A percentile compares a stretch with the other conserved stretches of the same genome.
phyloP scores from a whole-genome alignment of 352 stramenopile genomes.

The Hyaloperonospora arabidopsidis region DNA sequence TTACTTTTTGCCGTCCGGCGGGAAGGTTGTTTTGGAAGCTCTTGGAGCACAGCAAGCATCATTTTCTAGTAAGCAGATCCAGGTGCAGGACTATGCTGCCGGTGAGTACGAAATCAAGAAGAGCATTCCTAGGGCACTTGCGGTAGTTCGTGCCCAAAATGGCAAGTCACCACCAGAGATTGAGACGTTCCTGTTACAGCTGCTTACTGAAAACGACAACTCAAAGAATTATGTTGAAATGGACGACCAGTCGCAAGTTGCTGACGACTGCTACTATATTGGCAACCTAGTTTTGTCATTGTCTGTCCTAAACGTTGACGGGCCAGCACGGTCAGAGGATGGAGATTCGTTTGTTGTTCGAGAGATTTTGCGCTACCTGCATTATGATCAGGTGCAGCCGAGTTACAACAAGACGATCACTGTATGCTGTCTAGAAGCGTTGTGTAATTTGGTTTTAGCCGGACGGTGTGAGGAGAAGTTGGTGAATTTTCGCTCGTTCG shows the following conservation, averaged over 20 bases:
- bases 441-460: slow-evolving; percentile 71
- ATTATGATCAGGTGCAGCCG: slow-evolving; percentile 80
- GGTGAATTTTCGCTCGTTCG: slow-evolving; percentile 66
- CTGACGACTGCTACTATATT: slow-evolving; percentile 82
- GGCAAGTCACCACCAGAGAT: slow-evolving; percentile 73
- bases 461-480: slow-evolving; percentile 59
- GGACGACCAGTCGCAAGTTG: slow-evolving; percentile 77
- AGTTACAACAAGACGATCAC: slow-evolving; percentile 79
- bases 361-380: slow-evolving; percentile 71
- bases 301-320: slow-evolving; percentile 60
- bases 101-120: slow-evolving; percentile 87
- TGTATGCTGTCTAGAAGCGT: slow-evolving; percentile 68
- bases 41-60: slow-evolving; percentile 72
- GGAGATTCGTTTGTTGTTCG: slow-evolving; percentile 45
- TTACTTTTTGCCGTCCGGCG: slow-evolving; percentile 78
- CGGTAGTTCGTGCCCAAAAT: slow-evolving; percentile 72
- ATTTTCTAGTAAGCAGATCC: slow-evolving; percentile 79
- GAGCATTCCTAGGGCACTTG: slow-evolving; percentile 64
- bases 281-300: slow-evolving; percentile 68
- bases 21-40: slow-evolving; percentile 73
- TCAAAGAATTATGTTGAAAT: slow-evolving; percentile 87
- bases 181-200: slow-evolving; percentile 66
- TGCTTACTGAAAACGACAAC: slow-evolving; percentile 82
- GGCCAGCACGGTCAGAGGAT: slow-evolving; percentile 35
- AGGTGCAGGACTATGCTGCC: slow-evolving; percentile 77